Percentiles rank a stretch among this genome's conserved stretches.
Evolutionary conservation across 495 filamentous ascomycete genomes (phyloP).

Genomic region (Penicillium turbatum): DNA sequence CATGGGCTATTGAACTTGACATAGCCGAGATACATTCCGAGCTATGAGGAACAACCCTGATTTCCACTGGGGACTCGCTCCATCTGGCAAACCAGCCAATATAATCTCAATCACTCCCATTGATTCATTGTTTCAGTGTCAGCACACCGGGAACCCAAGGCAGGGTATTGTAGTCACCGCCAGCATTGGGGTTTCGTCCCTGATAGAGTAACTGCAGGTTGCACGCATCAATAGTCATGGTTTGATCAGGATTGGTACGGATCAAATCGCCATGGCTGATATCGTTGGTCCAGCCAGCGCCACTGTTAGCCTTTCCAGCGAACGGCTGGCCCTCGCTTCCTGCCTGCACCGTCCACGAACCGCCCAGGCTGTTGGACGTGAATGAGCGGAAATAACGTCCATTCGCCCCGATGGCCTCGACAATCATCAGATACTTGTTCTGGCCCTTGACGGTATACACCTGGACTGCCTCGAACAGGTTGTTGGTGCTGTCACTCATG

Average conservation of each 20-base stretch:
- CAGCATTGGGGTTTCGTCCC: slow-evolving; percentile 35
- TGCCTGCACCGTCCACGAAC: slow-evolving; percentile 52
- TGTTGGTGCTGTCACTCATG: slow-evolving; percentile 48
- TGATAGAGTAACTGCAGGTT: slow-evolving; percentile 59
- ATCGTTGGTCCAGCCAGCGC: slow-evolving; percentile 59
- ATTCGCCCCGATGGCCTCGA: slow-evolving; percentile 53
- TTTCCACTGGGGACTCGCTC: no score
- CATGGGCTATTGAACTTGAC: no score
- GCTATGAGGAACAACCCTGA: no score
- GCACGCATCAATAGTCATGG: slow-evolving; percentile 52
- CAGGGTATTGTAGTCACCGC: slow-evolving; percentile 15
- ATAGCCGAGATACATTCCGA: no score
- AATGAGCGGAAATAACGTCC: slow-evolving; percentile 64
- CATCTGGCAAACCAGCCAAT: no score
- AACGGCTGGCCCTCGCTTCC: slow-evolving; percentile 50
- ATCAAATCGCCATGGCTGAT: slow-evolving; percentile 61
- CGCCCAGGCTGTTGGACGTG: slow-evolving; percentile 50
- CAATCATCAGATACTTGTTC: slow-evolving; percentile 57
- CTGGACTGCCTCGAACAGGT: slow-evolving; percentile 60
- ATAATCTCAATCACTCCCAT: no score
- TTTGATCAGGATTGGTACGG: slow-evolving; percentile 51
- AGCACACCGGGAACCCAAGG: slow-evolving; percentile 52
- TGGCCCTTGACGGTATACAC: slow-evolving; percentile 56
- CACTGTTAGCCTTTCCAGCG: slow-evolving; percentile 59
- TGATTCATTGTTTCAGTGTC: slow-evolving; percentile 36